phyloP scores from a whole-genome alignment of 2,329 filamentous ascomycete species.

The Seiridium unicorne region DNA sequence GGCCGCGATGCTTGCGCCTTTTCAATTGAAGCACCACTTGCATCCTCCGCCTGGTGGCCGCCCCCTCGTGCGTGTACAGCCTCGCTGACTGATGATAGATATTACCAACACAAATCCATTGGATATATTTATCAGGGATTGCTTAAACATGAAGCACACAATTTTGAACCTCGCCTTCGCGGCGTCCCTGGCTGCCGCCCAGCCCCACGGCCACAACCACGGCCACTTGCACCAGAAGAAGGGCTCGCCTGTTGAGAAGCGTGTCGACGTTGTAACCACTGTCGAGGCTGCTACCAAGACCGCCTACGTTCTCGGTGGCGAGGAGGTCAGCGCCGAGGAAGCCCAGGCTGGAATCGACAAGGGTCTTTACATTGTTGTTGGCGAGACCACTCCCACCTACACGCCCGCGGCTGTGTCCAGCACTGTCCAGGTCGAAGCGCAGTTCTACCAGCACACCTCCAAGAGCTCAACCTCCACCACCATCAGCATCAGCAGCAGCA shows the following conservation, averaged over 20 bases:
- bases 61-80: not conserved
- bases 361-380: constrained; percentile 67
- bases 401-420: constrained; percentile 36
- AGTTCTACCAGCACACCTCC: constrained; percentile 28
- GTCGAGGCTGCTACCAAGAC: constrained; percentile 62
- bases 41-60: not conserved
- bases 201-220: constrained; percentile 58
- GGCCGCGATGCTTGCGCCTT: too few relatives aligned
- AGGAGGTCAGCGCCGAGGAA: constrained; percentile 58
- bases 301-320: constrained; percentile 69
- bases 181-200: constrained; percentile 55
- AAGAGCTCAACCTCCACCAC: constrained; percentile 17
- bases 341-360: constrained; percentile 71
- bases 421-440: constrained; percentile 27
- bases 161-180: constrained; percentile 48
- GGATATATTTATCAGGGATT: not conserved
- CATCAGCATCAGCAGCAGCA: constrained; percentile 11
- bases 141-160: constrained; percentile 42
- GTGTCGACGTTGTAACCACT: constrained; percentile 47
- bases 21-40: too few relatives aligned
- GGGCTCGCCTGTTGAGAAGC: constrained; percentile 47
- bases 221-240: constrained; percentile 59
- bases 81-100: not conserved
- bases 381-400: constrained; percentile 55
- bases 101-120: not conserved